Base-by-base conservation (phyloP, 202 grass and related monocot genomes). In the Saccharum hybrid region DNA sequence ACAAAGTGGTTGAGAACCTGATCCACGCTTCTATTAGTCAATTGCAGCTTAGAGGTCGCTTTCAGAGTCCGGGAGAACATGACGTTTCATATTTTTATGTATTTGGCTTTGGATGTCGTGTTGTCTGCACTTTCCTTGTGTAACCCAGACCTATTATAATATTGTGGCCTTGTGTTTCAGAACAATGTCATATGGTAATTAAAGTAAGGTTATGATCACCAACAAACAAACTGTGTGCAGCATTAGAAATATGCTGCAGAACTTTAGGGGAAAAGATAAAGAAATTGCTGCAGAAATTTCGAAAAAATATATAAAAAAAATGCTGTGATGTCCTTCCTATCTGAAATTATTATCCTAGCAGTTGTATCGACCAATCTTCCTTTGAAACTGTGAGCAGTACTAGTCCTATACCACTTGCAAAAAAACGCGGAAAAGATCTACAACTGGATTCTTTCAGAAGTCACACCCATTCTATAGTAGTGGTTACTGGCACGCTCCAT, bases 101-200 rank as follows among this genome's bases (percentile, higher is more conserved):
- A 2, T 13, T 71, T 45, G 62, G 22, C 59, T 62, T 49, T 41
- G 61, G 30, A 51, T 62, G 26, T 21, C 21, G 8, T 54, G 71
- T n/a, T 77, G 36, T 72, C 23, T 28, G 9, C 61, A 81, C 52
- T 43, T 81, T 12, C 62, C 77, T 30, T 86, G 71, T 62, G 39
- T 63, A 39, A 13, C 8, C 31, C 5, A 6, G 40, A 59, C 40
- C 31, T 34, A 65, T 7, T 45, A 66, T 49, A 31, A 49, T 49
- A 37, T 5, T 21, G 9, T 3, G 9, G 41, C 49, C 34, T 76
- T 36, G 63, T 26, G 63, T 68, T 80, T 39, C 63, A 49, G 68
- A 10, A 49, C 68, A 10, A 68, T 80, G 45, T 9, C 77, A 22
- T 10, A 14, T 38, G 18, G 7, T 68, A 46, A 52, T 15, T 52